These are phyloP conservation scores for Filosporella fistucella DNA, from an alignment of 495 filamentous ascomycete species.

Conservation along the genomic window DNA sequence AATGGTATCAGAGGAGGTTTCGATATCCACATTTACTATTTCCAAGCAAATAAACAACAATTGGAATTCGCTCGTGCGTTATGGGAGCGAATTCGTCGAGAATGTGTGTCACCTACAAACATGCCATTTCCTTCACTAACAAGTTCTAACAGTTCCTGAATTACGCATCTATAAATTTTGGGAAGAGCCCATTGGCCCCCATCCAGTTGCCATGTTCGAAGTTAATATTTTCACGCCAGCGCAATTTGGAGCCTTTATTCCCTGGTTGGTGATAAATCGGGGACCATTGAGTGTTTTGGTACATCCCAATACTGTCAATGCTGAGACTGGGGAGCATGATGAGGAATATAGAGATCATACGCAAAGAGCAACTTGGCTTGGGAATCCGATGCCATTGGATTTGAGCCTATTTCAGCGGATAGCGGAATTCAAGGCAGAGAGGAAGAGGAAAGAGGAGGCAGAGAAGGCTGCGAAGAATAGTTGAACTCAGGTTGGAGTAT, in stretches of 20 bases:
- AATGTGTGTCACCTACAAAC: slow-evolving; percentile 52
- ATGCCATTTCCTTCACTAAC: not conserved
- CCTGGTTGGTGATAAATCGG: slow-evolving; percentile 80
- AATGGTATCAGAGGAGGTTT: slow-evolving; percentile 57
- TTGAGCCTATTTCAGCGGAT: slow-evolving; percentile 49
- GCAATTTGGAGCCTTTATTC: slow-evolving; percentile 39
- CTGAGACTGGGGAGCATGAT: slow-evolving; percentile 24
- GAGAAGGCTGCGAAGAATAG: slow-evolving; percentile 1
- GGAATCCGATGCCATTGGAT: slow-evolving; percentile 67
- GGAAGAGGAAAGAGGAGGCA: not conserved
- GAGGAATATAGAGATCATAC: slow-evolving; percentile 51
- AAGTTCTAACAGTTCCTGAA: slow-evolving; percentile 71
- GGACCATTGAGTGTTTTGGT: slow-evolving; percentile 76
- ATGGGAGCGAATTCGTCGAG: slow-evolving; percentile 71
- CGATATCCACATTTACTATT: slow-evolving; percentile 82
- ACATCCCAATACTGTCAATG: slow-evolving; percentile 70
- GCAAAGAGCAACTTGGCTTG: slow-evolving; percentile 81
- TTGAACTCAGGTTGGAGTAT: not conserved
- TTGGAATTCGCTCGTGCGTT: slow-evolving; percentile 62
- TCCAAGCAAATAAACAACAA: slow-evolving; percentile 60
- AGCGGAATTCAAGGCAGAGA: slow-evolving; percentile 1
- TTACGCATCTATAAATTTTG: slow-evolving; percentile 76
- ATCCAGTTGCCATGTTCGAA: slow-evolving; percentile 86
- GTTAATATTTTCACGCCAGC: slow-evolving; percentile 82
- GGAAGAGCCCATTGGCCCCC: slow-evolving; percentile 75